These are phyloP conservation scores for Suhomyces taliae DNA, from an alignment of 1,139 yeast genomes.

Conservation along the genomic window DNA sequence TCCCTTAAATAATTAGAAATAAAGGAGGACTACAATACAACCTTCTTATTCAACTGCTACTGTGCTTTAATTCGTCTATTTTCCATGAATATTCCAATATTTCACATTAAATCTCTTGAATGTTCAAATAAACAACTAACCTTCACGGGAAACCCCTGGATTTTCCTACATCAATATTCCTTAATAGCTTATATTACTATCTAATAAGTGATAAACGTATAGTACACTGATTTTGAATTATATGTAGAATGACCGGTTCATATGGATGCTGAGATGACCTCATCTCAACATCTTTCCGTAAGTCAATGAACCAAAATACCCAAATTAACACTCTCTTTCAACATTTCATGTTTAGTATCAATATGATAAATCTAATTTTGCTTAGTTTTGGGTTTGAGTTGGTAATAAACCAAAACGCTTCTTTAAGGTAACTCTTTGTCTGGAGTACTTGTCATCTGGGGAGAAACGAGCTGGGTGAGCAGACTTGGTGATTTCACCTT, in stretches of 20 bases:
- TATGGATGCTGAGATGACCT: not conserved
- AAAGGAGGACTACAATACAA: too few relatives aligned
- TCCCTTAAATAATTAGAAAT: too few relatives aligned
- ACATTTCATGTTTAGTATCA: not conserved
- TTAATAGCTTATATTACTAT: constrained; percentile 3
- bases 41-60: too few relatives aligned
- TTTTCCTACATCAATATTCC: not conserved
- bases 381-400: constrained; percentile 56
- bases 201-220: constrained; percentile 2
- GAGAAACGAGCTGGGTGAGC: constrained; percentile 99
- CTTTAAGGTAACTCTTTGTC: constrained; percentile 98
- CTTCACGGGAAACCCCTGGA: not conserved
- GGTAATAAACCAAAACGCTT: constrained; percentile 91
- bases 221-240: constrained; percentile 3
- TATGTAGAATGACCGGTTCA: not conserved
- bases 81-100: too few relatives aligned
- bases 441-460: constrained; percentile 98
- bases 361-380: not conserved
- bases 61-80: too few relatives aligned
- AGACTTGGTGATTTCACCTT: constrained; percentile 94
- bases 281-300: not conserved
- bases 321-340: not conserved
- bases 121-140: too few relatives aligned
- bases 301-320: not conserved
- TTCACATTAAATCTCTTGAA: too few relatives aligned